Evolutionary conservation across 352 stramenopile genomes (phyloP).

Genomic region (Pythium pyrilobum): DNA sequence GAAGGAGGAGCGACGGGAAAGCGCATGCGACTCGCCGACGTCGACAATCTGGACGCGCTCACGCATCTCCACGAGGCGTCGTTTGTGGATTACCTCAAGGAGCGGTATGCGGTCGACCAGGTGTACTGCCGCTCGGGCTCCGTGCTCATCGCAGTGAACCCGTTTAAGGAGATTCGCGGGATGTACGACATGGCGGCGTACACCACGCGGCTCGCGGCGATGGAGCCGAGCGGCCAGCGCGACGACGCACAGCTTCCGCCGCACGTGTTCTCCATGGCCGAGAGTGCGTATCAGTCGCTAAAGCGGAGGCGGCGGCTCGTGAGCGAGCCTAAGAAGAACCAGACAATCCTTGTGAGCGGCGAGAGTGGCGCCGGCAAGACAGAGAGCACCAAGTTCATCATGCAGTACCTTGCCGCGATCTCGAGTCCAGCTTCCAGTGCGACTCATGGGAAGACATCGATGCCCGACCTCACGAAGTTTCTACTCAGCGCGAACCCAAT

Average conservation of each 20-base stretch:
- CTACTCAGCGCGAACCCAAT: conserved; percentile 88
- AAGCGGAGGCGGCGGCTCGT: conserved; percentile 24
- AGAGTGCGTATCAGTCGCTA: conserved; percentile 64
- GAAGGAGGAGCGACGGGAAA: neutral
- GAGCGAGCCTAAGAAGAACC: conserved; percentile 42
- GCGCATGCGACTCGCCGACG: conserved; percentile 32
- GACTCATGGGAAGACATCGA: neutral
- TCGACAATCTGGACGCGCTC: conserved; percentile 69
- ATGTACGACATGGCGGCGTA: conserved; percentile 59
- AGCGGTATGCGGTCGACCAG: conserved; percentile 64
- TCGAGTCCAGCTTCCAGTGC: conserved; percentile 2
- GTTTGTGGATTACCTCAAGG: conserved; percentile 73
- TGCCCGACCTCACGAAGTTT: conserved; percentile 17
- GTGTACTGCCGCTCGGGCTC: conserved; percentile 73
- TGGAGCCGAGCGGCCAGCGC: conserved; percentile 19
- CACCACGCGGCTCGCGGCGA: conserved; percentile 16
- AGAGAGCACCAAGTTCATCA: conserved; percentile 88
- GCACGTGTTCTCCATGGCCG: conserved; percentile 80
- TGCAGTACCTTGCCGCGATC: conserved; percentile 80
- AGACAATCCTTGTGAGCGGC: conserved; percentile 85
- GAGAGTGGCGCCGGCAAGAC: conserved; percentile 87
- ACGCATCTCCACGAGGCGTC: conserved; percentile 76
- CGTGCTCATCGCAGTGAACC: conserved; percentile 77
- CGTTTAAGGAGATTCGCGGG: conserved; percentile 62
- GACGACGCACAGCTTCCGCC: conserved; percentile 35